Evolutionary conservation across 306 rosid genomes (phyloP).

Genomic region (Gleditsia sinensis): DNA sequence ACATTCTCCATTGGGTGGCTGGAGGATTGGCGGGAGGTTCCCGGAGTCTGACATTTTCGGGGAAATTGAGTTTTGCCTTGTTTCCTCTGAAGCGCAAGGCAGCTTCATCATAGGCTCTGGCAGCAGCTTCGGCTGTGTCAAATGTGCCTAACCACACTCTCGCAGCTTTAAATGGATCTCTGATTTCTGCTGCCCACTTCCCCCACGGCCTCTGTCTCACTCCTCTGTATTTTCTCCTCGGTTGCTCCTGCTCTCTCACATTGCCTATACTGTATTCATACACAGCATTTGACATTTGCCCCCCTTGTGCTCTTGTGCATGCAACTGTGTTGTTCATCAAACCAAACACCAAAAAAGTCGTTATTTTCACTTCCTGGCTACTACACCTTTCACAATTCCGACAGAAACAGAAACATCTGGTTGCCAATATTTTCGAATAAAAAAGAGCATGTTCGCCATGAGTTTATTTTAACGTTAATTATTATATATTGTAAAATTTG

Average conservation of each 20-base stretch:
- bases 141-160: slow-evolving; percentile 75
- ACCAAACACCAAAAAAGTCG: too few relatives aligned
- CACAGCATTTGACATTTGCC: slow-evolving; percentile 29
- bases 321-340: not conserved
- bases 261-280: slow-evolving; percentile 46
- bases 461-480: too few relatives aligned
- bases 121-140: slow-evolving; percentile 65
- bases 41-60: slow-evolving; percentile 60
- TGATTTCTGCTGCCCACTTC: slow-evolving; percentile 74
- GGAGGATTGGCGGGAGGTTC: not conserved
- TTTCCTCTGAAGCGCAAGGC: slow-evolving; percentile 67
- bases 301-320: slow-evolving; percentile 22
- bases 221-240: slow-evolving; percentile 66
- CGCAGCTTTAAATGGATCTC: slow-evolving; percentile 70
- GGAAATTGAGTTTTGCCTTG: slow-evolving; percentile 77
- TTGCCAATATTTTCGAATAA: not conserved
- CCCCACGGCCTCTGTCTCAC: slow-evolving; percentile 84
- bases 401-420: not conserved
- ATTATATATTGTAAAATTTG: not conserved
- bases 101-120: slow-evolving; percentile 67
- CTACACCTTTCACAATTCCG: not conserved
- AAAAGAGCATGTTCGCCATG: too few relatives aligned
- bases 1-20: slow-evolving; percentile 10
- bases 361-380: too few relatives aligned
- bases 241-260: slow-evolving; percentile 15